Evolutionary conservation across 306 rosid species (phyloP).

Genomic region (Glycyrrhiza uralensis): DNA sequence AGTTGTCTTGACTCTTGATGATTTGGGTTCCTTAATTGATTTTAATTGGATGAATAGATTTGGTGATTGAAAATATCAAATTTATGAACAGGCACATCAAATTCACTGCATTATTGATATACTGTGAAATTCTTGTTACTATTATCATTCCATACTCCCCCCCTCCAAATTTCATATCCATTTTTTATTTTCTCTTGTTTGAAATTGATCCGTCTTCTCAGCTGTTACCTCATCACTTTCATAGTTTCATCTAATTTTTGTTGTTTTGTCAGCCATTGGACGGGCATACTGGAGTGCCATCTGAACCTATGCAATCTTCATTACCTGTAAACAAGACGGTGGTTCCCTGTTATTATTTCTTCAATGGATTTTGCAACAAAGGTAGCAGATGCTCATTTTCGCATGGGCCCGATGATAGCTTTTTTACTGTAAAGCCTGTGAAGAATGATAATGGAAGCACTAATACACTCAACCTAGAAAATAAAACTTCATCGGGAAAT

Average conservation of each 20-base stretch:
- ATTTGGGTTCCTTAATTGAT: neutral
- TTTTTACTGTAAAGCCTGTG: conserved; percentile 34
- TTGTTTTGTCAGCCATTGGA: conserved; percentile 68
- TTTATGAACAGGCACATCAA: neutral
- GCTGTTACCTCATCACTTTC: conserved; percentile 18
- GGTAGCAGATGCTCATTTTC: conserved; percentile 72
- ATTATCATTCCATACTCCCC: neutral
- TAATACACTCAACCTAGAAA: conserved; percentile 38
- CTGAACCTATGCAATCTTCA: conserved; percentile 53
- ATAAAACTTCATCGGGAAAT: conserved; percentile 36
- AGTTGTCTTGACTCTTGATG: conserved; percentile 7
- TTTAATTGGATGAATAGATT: neutral
- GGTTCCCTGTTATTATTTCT: conserved; percentile 75
- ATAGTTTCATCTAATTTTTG: conserved; percentile 23
- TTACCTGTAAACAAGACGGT: conserved; percentile 53
- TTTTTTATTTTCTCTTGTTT: neutral
- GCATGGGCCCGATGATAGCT: conserved; percentile 49
- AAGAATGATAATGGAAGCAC: conserved; percentile 44
- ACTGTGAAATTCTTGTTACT: neutral
- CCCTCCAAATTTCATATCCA: neutral
- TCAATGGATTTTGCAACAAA: conserved; percentile 77
- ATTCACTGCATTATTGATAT: neutral
- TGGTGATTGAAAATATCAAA: conserved; percentile 16
- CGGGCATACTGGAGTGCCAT: conserved; percentile 44
- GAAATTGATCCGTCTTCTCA: neutral